Evolutionary conservation across 1,284 basidiomycete genomes (phyloP).

Genomic region (Fomitopsis palustris): DNA sequence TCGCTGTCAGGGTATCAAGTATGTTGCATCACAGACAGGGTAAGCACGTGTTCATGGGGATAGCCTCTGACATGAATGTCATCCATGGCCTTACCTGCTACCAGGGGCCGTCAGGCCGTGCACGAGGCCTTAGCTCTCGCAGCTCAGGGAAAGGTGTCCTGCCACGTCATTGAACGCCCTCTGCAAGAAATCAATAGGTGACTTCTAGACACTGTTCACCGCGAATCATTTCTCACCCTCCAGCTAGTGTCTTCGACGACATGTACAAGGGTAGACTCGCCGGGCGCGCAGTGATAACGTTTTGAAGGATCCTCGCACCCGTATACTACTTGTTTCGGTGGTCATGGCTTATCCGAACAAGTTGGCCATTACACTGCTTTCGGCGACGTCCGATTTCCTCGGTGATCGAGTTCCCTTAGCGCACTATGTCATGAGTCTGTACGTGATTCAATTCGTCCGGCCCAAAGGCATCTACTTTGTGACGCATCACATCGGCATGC

Average conservation of each 20-base stretch:
- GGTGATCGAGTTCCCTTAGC: background rate
- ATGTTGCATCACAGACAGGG: slow-evolving; percentile 5
- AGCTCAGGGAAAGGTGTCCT: slow-evolving; percentile 63
- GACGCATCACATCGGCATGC: background rate
- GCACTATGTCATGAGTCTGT: background rate
- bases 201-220: background rate
- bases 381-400: background rate
- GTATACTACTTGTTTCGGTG: background rate
- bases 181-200: slow-evolving; percentile 10
- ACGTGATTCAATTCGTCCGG: background rate
- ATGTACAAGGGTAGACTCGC: slow-evolving; percentile 7
- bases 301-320: slow-evolving; percentile 27
- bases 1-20: slow-evolving; percentile 4
- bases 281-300: slow-evolving; percentile 6
- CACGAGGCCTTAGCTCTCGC: slow-evolving; percentile 72
- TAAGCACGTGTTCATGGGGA: slow-evolving; percentile 13
- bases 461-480: background rate
- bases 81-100: background rate
- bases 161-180: slow-evolving; percentile 34
- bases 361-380: background rate
- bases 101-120: slow-evolving; percentile 65
- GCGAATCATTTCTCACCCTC: background rate
- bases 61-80: background rate
- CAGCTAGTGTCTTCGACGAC: slow-evolving; percentile 5
- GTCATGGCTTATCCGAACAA: background rate